Evolutionary conservation across 345 rosid species (phyloP), one percentile per base, ranked within the genome.

Genomic region (Populus ilicifolia): DNA sequence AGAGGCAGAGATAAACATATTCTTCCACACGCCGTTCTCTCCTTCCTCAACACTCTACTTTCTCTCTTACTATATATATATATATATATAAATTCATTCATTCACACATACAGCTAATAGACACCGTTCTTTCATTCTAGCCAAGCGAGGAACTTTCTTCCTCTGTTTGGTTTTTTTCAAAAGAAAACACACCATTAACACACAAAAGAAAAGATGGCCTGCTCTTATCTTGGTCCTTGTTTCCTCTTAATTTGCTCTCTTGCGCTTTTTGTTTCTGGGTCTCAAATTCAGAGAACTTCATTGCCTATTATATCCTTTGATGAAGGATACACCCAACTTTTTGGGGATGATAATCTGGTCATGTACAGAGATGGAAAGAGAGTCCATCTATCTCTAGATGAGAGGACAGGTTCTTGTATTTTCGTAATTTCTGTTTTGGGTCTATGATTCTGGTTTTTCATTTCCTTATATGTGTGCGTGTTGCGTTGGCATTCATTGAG

Each of bases 241-340:
- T 59, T 80, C 83, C 77, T 84, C 50, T 68, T 93, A 6, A 50
- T 82, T 33, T 83, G 79, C 68, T 80, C 84, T 78, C 73, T 85
- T 12, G 81, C 83, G 71, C 88, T 85, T 81, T 66, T 84, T 73
- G 94, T 54, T 80, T 87, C 88, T 80, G 97, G 98, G 81, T 83
- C 87, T 79, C 75, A 79, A 38, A 74, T 86, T 79, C 76, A 80
- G 35, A 74, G 77, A 43, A 81, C 76, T 30, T 78, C 90, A 52
- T 79, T 92, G 64, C 96, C 98, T 44, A 54, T 91, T 50, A 73
- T 86, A 18, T 81, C 95, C 44, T 96, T 96, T 73, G 99, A 96
- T 75, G 99, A 96, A 86, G 94, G 98, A 2, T 96, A 96, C 80
- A 79, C 85, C 33, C 97, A 94, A 52, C 90, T 96, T 76, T 96